phyloP scores from a whole-genome alignment of 176 grass and related monocot species.

The Neostapfia colusana region DNA sequence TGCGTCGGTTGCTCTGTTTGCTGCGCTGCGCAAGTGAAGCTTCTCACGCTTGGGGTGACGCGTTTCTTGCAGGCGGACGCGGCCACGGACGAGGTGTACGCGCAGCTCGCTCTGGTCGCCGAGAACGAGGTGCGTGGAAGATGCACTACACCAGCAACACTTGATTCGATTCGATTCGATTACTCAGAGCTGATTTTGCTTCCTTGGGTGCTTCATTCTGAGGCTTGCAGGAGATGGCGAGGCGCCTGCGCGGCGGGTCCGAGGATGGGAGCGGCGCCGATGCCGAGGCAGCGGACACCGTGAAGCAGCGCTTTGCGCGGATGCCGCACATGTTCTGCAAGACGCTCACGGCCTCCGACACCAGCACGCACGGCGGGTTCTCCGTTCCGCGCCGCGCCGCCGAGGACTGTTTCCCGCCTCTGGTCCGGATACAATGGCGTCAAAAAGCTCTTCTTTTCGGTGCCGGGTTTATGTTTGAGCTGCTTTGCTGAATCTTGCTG shows the following conservation, averaged over 20 bases:
- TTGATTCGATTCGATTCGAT: background rate
- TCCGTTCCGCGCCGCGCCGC: conserved; percentile 93
- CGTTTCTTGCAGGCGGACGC: conserved; percentile 64
- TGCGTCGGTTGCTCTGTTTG: background rate
- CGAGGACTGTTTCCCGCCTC: conserved; percentile 95
- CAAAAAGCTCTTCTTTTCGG: background rate
- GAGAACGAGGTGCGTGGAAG: conserved; percentile 60
- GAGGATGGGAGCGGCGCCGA: conserved; percentile 52
- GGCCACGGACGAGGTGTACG: conserved; percentile 84
- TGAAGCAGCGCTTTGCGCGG: conserved; percentile 48
- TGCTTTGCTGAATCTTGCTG: conserved; percentile 5
- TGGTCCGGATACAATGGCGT: conserved; percentile 47
- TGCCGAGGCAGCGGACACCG: conserved; percentile 47
- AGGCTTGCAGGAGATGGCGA: conserved; percentile 34
- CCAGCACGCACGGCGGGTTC: conserved; percentile 98
- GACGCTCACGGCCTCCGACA: conserved; percentile 94
- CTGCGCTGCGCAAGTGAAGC: background rate
- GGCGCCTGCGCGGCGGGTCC: conserved; percentile 38
- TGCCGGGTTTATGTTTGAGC: background rate
- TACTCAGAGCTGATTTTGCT: background rate
- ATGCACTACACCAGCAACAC: background rate
- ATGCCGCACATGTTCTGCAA: conserved; percentile 99
- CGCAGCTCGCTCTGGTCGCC: conserved; percentile 68
- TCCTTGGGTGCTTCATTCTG: background rate
- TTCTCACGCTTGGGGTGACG: background rate